Percentiles rank a stretch among this genome's conserved stretches.
Conservation (phyloP, 345 rosid genomes). For the Sisymbrium irio region DNA sequence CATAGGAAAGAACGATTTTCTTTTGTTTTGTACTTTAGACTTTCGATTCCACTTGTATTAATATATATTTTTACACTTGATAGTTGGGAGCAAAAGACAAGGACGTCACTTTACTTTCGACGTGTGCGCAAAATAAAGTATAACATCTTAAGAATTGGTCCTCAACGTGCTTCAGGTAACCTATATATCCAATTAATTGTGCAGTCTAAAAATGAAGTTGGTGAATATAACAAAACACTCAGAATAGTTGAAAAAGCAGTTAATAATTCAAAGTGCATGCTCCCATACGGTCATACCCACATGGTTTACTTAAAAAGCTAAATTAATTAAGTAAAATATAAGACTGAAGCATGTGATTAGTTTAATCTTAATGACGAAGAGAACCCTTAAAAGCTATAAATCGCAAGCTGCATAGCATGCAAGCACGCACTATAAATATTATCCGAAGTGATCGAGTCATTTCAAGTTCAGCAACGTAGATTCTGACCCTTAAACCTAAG, state of each 20-base stretch:
- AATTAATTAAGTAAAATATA: slow-evolving; percentile 11
- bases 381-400: slow-evolving; percentile 18
- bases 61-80: neutral
- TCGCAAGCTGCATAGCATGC: neutral
- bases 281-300: neutral
- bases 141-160: neutral
- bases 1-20: neutral
- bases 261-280: slow-evolving; percentile 18
- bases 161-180: neutral
- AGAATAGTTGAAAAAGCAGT: neutral
- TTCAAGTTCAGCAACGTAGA: slow-evolving; percentile 6
- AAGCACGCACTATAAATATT: slow-evolving; percentile 13
- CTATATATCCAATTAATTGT: neutral
- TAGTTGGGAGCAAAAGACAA: slow-evolving; percentile 20
- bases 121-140: slow-evolving; percentile 18
- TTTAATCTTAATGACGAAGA: slow-evolving; percentile 30
- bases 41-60: neutral
- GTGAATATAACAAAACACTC: neutral
- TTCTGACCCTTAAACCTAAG: slow-evolving; percentile 1
- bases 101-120: slow-evolving; percentile 24
- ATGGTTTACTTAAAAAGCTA: slow-evolving; percentile 19
- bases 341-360: slow-evolving; percentile 11
- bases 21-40: neutral
- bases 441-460: neutral
- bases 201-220: neutral